Conservation (phyloP, 441 rosid genomes). For the Biscutella laevigata region DNA sequence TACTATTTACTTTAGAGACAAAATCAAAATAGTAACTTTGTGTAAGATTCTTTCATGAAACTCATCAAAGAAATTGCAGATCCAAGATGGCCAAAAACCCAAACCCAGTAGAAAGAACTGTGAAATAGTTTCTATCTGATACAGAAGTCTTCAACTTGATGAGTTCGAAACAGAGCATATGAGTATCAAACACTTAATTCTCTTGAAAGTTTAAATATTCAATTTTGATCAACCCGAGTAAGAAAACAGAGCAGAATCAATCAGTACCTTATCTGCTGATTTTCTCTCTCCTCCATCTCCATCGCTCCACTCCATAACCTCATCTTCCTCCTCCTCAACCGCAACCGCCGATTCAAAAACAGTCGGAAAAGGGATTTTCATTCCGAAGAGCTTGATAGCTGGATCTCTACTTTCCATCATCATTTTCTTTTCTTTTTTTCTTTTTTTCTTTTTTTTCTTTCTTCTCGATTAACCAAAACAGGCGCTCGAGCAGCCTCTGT, state of each 20-base stretch:
- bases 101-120: background rate
- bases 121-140: background rate
- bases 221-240: background rate
- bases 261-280: conserved; percentile 36
- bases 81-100: background rate
- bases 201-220: too few species aligned
- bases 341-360: conserved; percentile 11
- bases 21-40: too few species aligned
- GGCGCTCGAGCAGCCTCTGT: conserved; percentile 14
- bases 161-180: conserved; percentile 4
- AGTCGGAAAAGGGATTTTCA: conserved; percentile 46
- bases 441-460: background rate
- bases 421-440: background rate
- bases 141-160: background rate
- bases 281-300: conserved; percentile 26
- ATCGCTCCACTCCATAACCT: background rate
- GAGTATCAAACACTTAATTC: background rate
- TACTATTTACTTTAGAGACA: too few species aligned
- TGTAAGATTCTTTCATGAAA: background rate
- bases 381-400: conserved; percentile 70
- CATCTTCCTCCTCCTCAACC: conserved; percentile 8
- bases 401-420: conserved; percentile 44
- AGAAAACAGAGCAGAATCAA: conserved; percentile 6
- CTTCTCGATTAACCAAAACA: conserved; percentile 24
- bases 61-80: background rate